Conservation (phyloP, 2,329 filamentous ascomycete genomes). For the Knoxdaviesia capensis region DNA sequence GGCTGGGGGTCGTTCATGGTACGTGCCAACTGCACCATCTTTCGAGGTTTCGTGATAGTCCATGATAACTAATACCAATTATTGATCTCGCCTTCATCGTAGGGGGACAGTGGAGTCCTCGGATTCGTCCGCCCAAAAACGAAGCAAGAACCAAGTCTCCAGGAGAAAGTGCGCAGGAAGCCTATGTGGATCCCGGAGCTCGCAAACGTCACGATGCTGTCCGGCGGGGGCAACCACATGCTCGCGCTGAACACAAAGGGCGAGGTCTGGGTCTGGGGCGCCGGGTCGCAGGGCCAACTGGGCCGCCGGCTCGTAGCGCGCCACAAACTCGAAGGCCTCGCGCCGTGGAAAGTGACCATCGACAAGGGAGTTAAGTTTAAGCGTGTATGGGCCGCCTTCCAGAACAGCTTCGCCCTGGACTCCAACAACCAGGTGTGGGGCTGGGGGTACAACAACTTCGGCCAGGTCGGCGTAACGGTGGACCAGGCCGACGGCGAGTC, state of each 20-base stretch:
- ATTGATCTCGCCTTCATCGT: no score
- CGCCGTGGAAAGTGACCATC: constrained; percentile 15
- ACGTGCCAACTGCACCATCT: background rate
- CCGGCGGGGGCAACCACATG: constrained; percentile 35
- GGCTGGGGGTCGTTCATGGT: constrained; percentile 47
- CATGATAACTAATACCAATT: no score
- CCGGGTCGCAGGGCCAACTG: constrained; percentile 24
- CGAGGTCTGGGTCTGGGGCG: constrained; percentile 34
- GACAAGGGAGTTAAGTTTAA: constrained; percentile 14
- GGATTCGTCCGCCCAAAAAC: no score
- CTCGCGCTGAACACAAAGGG: constrained; percentile 30
- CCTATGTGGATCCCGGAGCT: constrained; percentile 27
- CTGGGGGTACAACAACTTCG: constrained; percentile 55
- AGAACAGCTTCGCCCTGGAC: constrained; percentile 51
- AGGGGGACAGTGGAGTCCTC: no score
- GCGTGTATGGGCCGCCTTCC: constrained; percentile 32
- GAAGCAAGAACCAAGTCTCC: no score
- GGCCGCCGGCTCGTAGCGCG: constrained; percentile 27
- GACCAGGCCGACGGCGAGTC: constrained; percentile 31
- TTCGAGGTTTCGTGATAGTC: no score
- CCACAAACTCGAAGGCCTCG: constrained; percentile 23
- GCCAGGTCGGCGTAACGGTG: constrained; percentile 43
- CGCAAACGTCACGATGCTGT: constrained; percentile 27
- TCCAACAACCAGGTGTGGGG: constrained; percentile 41
- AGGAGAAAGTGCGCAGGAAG: background rate